Percentiles rank a stretch among this genome's conserved stretches.
Conservation (phyloP, 1,284 basidiomycete genomes). For the Boletus sp. region DNA sequence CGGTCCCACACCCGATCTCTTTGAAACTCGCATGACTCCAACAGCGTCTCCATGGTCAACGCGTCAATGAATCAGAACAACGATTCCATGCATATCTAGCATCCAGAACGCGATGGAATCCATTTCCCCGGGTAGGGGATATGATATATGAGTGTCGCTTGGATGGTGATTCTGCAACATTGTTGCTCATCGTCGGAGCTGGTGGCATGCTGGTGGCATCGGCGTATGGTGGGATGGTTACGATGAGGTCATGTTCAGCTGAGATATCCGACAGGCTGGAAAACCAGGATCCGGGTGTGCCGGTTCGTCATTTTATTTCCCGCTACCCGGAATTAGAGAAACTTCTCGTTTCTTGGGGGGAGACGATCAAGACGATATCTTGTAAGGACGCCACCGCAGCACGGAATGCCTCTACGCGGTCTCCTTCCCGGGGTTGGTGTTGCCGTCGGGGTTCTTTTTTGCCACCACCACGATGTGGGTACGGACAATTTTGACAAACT, state of each 20-base stretch:
- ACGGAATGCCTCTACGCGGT: not conserved
- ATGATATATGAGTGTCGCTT: not conserved
- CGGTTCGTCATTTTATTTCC: not conserved
- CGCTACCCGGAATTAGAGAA: too few relatives aligned
- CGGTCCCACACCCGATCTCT: too few relatives aligned
- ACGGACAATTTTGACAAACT: conserved; percentile 6
- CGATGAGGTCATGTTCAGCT: not conserved
- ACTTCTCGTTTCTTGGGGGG: not conserved
- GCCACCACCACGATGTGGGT: conserved; percentile 1
- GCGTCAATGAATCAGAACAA: too few relatives aligned
- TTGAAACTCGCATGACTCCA: too few relatives aligned
- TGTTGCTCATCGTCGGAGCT: not conserved
- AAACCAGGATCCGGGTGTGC: not conserved
- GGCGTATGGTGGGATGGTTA: not conserved
- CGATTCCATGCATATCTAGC: too few relatives aligned
- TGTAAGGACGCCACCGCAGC: not conserved
- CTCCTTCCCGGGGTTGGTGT: not conserved
- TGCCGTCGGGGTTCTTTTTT: not conserved
- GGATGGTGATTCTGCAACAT: not conserved
- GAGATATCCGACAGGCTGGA: conserved; percentile 1
- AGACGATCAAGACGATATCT: not conserved
- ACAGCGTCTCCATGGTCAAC: too few relatives aligned
- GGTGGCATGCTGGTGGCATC: not conserved
- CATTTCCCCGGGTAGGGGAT: too few relatives aligned
- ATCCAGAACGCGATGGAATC: too few relatives aligned